Evolutionary conservation across 2,329 filamentous ascomycete species (phyloP), one percentile per base, ranked within the genome.

Genomic region (Fusarium multiceps): DNA sequence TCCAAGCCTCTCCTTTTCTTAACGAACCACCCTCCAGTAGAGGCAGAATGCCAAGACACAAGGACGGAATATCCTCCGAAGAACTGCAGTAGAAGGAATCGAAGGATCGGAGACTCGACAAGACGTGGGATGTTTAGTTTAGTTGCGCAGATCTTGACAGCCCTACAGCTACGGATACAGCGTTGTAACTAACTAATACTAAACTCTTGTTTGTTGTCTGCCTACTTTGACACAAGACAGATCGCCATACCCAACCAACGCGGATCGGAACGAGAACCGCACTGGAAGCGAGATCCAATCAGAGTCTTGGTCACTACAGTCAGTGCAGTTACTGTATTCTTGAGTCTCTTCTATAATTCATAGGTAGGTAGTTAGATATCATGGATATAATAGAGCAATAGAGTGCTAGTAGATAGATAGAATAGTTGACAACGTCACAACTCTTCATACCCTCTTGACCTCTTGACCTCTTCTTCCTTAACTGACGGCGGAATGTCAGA

Each of bases 51-150:
- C 59, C 54, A 49, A 58, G 66, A 55, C 14, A 30, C 27, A 47
- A 55, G 51, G 51, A 61, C 66, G 66, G 66, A 69, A 69, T 59
- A 46, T 48, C 32, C 30, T 51, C 48, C 66, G 63, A 66, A 53
- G 49, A 37, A 42, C 47, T 46, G 9, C 32, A 51, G 32, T 51
- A 64, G 50, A 67, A 64, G 30, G 13, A 50, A 51, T 51, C 49
- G 49, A 45, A 42, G 51, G 45, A 64, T 64, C 23, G 37, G 55
- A 53, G 20, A 54, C 25, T 9, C n/a, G 13, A 51, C 13, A 14
- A 41, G 30, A 41, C 49, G 49, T 51, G 32, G 20, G 20, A 16
- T 23, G 41, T 23, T 25, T 12, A 23, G 8, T 43, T 23, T 8
- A 23, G 8, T 25, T 23, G 23, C 23, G 41, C 14, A 43, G 41